Evolutionary conservation across 1,284 basidiomycete genomes (phyloP).

Genomic region (Puccinia coronata): DNA sequence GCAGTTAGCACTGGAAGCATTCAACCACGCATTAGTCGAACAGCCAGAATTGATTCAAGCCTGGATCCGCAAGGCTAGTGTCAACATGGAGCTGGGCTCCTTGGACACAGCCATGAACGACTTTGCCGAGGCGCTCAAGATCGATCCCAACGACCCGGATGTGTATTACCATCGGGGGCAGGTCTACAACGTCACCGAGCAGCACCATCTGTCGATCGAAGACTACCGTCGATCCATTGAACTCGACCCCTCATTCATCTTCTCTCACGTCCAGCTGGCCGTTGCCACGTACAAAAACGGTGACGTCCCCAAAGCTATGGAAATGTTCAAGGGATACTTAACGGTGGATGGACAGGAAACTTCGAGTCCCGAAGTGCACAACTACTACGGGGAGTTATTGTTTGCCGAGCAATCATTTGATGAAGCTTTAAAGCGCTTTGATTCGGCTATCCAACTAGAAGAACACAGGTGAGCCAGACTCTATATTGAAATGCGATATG

Average conservation of each 20-base stretch:
- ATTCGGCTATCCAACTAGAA: conserved; percentile 87
- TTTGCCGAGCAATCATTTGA: conserved; percentile 87
- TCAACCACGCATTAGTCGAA: conserved; percentile 75
- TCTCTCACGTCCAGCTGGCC: conserved; percentile 93
- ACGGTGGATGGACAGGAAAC: background rate
- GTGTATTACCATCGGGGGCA: conserved; percentile 99
- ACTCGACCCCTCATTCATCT: conserved; percentile 82
- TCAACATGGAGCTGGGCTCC: conserved; percentile 88
- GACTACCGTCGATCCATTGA: conserved; percentile 87
- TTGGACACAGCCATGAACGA: conserved; percentile 75
- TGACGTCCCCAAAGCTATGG: conserved; percentile 77
- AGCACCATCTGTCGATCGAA: conserved; percentile 79
- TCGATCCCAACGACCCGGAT: conserved; percentile 84
- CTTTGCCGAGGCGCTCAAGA: conserved; percentile 84
- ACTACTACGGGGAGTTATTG: conserved; percentile 82
- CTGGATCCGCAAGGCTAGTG: conserved; percentile 94
- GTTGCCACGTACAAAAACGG: conserved; percentile 94
- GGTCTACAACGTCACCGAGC: conserved; percentile 94
- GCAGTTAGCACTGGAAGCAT: conserved; percentile 77
- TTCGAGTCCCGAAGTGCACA: conserved; percentile 54
- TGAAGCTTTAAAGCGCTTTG: conserved; percentile 93
- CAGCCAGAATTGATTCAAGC: conserved; percentile 79
- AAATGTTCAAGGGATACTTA: conserved; percentile 70
- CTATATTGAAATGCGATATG: background rate
- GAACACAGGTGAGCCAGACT: conserved; percentile 61